phyloP scores from a whole-genome alignment of 345 rosid genomes.

The Linum trigynum region DNA sequence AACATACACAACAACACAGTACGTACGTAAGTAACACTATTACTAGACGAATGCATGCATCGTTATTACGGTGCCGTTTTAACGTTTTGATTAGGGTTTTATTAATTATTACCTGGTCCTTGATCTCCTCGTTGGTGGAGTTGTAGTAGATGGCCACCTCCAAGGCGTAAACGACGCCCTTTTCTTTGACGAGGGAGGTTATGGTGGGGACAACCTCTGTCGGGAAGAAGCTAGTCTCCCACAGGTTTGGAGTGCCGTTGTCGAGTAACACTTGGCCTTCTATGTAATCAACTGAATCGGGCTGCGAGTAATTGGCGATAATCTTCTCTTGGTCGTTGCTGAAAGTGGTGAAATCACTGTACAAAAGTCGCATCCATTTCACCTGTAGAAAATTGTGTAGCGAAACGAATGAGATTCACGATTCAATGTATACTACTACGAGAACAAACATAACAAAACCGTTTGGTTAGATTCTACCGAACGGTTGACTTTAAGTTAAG shows the following conservation, averaged over 20 bases:
- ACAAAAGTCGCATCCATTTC: constrained; percentile 14
- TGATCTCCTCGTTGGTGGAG: not conserved
- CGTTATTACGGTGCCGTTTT: not conserved
- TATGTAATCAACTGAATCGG: constrained; percentile 11
- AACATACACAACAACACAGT: not conserved
- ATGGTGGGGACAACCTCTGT: constrained; percentile 8
- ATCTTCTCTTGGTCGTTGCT: constrained; percentile 15
- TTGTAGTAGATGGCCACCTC: constrained; percentile 15
- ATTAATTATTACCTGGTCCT: constrained; percentile 3
- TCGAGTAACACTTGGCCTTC: constrained; percentile 20
- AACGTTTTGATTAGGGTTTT: not conserved
- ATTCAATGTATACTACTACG: too few species aligned
- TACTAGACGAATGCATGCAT: not conserved
- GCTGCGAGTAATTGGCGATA: not conserved
- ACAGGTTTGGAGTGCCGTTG: constrained; percentile 19
- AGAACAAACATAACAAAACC: not conserved
- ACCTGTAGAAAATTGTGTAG: constrained; percentile 7
- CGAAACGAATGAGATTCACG: not conserved
- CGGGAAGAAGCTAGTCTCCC: constrained; percentile 15
- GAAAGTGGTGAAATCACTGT: constrained; percentile 16
- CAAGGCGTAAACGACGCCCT: constrained; percentile 17
- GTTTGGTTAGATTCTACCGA: not conserved
- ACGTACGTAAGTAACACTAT: not conserved
- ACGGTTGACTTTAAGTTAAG: too few species aligned
- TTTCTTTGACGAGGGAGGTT: constrained; percentile 5